These are phyloP conservation scores for Lasiosphaeria hispida DNA, from an alignment of 495 filamentous ascomycete species.

Conservation along the genomic window DNA sequence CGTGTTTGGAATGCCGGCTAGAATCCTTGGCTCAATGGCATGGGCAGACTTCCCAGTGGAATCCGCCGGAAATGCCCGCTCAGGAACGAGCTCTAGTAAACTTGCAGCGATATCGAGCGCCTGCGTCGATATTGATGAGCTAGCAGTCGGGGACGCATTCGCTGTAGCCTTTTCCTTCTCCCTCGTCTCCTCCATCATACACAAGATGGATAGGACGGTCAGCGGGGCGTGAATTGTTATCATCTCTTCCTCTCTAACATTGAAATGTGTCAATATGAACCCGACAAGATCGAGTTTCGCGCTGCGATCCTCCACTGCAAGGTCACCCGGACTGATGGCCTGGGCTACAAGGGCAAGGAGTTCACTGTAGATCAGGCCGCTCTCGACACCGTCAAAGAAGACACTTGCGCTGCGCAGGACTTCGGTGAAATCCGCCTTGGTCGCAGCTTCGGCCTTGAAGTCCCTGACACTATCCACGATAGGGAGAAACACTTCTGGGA, in stretches of 20 bases:
- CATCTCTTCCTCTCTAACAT: slow-evolving; percentile 96
- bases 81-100: slow-evolving; percentile 65
- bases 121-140: slow-evolving; percentile 26
- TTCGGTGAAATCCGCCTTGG: slow-evolving; percentile 72
- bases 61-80: slow-evolving; percentile 60
- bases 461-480: slow-evolving; percentile 72
- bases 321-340: slow-evolving; percentile 51
- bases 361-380: slow-evolving; percentile 86
- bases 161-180: slow-evolving; percentile 17
- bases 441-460: slow-evolving; percentile 60
- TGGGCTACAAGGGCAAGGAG: slow-evolving; percentile 58
- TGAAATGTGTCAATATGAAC: slow-evolving; percentile 86
- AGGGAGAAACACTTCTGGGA: slow-evolving; percentile 83
- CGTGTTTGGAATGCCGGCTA: slow-evolving; percentile 37
- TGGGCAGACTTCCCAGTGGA: slow-evolving; percentile 23
- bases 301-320: slow-evolving; percentile 40
- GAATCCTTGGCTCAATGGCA: slow-evolving; percentile 26
- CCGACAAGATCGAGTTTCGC: slow-evolving; percentile 68
- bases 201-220: slow-evolving; percentile 63
- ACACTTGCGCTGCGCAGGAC: slow-evolving; percentile 87
- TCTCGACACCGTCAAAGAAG: slow-evolving; percentile 97
- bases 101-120: slow-evolving; percentile 54
- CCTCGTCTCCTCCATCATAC: slow-evolving; percentile 53
- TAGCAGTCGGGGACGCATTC: neutral
- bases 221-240: slow-evolving; percentile 78